A percentile compares a stretch with the other conserved stretches of the same genome.
phyloP scores from a whole-genome alignment of 1,284 basidiomycete species.

The Coriolopsis trogii region DNA sequence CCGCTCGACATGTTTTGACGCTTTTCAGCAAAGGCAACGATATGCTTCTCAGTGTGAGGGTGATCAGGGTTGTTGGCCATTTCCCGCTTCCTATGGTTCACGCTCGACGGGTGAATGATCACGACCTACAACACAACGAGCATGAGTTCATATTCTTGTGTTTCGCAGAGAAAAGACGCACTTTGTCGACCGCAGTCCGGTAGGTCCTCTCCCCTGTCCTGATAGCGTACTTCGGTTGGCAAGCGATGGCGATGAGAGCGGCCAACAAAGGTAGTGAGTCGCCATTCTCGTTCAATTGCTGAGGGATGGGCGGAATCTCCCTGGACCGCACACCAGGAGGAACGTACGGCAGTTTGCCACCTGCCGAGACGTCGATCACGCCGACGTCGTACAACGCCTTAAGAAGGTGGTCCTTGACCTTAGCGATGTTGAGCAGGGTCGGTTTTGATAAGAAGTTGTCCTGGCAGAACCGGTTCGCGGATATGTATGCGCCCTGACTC shows the following conservation, averaged over 20 bases:
- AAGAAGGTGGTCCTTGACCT: slow-evolving; percentile 83
- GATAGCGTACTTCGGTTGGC: slow-evolving; percentile 94
- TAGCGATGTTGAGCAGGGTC: slow-evolving; percentile 82
- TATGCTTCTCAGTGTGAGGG: slow-evolving; percentile 65
- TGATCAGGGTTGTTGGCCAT: slow-evolving; percentile 44
- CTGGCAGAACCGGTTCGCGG: slow-evolving; percentile 78
- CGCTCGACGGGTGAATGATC: slow-evolving; percentile 86
- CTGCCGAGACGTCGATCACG: slow-evolving; percentile 79
- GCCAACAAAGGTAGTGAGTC: slow-evolving; percentile 82
- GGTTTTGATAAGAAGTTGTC: slow-evolving; percentile 92
- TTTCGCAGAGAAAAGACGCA: slow-evolving; percentile 33
- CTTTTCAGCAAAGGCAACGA: slow-evolving; percentile 90
- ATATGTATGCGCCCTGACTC: slow-evolving; percentile 58
- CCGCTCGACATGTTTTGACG: slow-evolving; percentile 68
- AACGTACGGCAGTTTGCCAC: slow-evolving; percentile 44
- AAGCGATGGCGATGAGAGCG: slow-evolving; percentile 85
- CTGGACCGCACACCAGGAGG: slow-evolving; percentile 28
- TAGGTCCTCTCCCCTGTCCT: slow-evolving; percentile 74
- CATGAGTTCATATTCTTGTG: neutral
- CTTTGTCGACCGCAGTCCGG: slow-evolving; percentile 88
- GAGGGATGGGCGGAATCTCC: slow-evolving; percentile 52
- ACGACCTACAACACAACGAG: slow-evolving; percentile 50
- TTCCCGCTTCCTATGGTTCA: slow-evolving; percentile 79
- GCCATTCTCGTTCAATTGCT: slow-evolving; percentile 75
- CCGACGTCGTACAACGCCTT: slow-evolving; percentile 81